Conservation (phyloP, 768 basidiomycete genomes). For the Guyanaporus albipodus region DNA sequence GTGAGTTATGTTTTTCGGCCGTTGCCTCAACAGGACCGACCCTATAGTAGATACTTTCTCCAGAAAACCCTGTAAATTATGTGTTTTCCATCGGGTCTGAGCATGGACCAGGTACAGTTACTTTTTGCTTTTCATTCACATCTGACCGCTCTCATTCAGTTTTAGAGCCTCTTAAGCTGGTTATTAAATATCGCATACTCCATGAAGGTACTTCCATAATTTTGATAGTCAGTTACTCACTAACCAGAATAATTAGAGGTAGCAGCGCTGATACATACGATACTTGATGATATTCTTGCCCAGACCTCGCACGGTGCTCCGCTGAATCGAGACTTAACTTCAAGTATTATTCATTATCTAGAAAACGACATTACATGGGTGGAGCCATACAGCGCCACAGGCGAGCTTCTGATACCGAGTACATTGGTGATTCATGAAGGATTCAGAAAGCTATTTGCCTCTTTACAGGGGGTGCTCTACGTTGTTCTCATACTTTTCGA, state of each 20-base stretch:
- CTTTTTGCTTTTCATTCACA: constrained; percentile 3
- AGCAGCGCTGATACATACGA: constrained; percentile 52
- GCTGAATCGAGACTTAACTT: constrained; percentile 43
- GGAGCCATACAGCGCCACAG: constrained; percentile 64
- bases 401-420: constrained; percentile 58
- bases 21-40: neutral
- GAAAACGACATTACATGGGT: constrained; percentile 67
- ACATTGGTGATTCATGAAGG: constrained; percentile 30
- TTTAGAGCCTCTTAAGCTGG: constrained; percentile 55
- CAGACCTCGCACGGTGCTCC: constrained; percentile 31
- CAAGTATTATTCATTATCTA: constrained; percentile 52
- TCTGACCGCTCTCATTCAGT: constrained; percentile 40
- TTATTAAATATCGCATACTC: constrained; percentile 73
- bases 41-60: constrained; percentile 64
- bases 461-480: constrained; percentile 33
- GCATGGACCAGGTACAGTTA: constrained; percentile 50
- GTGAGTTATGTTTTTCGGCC: constrained; percentile 34
- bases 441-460: constrained; percentile 21
- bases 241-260: constrained; percentile 49
- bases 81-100: constrained; percentile 73
- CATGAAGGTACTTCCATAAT: constrained; percentile 60
- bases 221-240: neutral
- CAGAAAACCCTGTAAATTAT: constrained; percentile 70
- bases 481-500: constrained; percentile 18
- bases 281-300: constrained; percentile 41